Base-by-base conservation (phyloP, 2,329 filamentous ascomycete genomes). In the Proliferodiscus dingleyae region DNA sequence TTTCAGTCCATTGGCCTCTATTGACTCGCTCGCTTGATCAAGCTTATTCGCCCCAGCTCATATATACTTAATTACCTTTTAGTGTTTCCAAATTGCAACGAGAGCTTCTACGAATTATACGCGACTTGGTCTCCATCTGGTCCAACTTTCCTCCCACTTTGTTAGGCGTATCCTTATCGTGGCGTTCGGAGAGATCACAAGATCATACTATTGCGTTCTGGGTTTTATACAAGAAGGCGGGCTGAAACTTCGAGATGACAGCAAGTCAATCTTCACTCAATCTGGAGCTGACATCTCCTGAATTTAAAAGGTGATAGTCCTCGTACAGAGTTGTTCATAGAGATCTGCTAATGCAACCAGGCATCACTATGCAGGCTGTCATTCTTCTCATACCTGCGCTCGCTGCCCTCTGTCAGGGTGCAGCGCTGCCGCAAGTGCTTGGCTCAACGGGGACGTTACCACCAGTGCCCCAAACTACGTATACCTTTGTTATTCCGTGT, bases 151-250 rank as follows among this genome's bases (percentile, higher is more conserved):
- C 24, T 34, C 28, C 34, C 37, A 38, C 34, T 42, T 26, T 47
- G 30, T 15, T 18, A 45, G 28, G 45, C 36, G 37, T 45, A 45
- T 51, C 24, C 24, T 47, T 45, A 28, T 46, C 41, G 45, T 47
- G 46, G 39, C 49, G 40, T 45, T 32, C 30, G 42, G 38, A 48
- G n/a, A 47, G 46, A 52, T 52, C 45, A 46, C 33, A n/a, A 47
- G 30, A 39, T 46, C 37, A 36, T 26, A 23, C 23, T 23, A 38
- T 40, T 28, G 11, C 38, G 8, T 38, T 37, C 13, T 40, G 23
- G 11, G 15, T 33, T 45, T 43, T 37, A 32, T 53, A 53, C 49
- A 55, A 55, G 49, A 52, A 52, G 49, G 41, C 41, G 23, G 43
- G 21, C 4, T 13, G 42, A 28, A 28, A 40, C 51, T 46, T 22